Percentiles rank a stretch among this genome's conserved stretches.
phyloP scores from a whole-genome alignment of 2,329 filamentous ascomycete species.

The Trichophaea hybrida region DNA sequence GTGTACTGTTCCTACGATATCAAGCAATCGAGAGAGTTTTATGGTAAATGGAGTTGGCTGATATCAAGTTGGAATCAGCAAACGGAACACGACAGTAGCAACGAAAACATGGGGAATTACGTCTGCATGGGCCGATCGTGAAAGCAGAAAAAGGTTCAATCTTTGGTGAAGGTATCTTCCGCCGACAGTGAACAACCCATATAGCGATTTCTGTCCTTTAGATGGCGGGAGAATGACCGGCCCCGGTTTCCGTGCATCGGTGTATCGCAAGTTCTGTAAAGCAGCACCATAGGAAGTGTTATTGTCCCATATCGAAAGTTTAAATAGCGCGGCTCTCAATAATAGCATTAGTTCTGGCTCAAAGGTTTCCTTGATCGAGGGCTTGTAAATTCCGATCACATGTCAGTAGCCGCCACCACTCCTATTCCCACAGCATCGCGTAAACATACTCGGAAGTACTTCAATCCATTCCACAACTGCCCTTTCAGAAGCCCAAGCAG shows the following conservation, averaged over 20 bases:
- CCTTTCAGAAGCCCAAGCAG: conserved; percentile 69
- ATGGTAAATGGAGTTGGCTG: conserved; percentile 30
- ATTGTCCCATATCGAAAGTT: conserved; percentile 92
- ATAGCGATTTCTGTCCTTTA: conserved; percentile 67
- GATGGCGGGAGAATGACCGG: conserved; percentile 54
- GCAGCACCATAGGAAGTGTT: conserved; percentile 88
- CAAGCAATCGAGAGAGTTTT: conserved; percentile 54
- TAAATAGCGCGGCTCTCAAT: conserved; percentile 71
- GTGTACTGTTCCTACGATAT: conserved; percentile 55
- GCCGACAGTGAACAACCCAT: conserved; percentile 72
- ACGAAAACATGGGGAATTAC: not conserved
- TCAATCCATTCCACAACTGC: conserved; percentile 76
- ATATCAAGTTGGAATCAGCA: not conserved
- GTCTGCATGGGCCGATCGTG: conserved; percentile 19
- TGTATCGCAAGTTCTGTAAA: conserved; percentile 79
- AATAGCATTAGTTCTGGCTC: conserved; percentile 57
- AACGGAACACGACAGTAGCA: not conserved
- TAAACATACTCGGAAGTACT: conserved; percentile 55
- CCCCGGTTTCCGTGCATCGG: conserved; percentile 58
- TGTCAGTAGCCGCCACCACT: not conserved
- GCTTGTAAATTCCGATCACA: conserved; percentile 11
- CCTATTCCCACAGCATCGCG: conserved; percentile 1
- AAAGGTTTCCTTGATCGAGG: conserved; percentile 25
- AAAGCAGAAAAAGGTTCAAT: conserved; percentile 22
- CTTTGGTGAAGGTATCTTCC: conserved; percentile 58